Conservation (phyloP, 1,139 yeast genomes). For the Saccharomycopsis hybrid region DNA sequence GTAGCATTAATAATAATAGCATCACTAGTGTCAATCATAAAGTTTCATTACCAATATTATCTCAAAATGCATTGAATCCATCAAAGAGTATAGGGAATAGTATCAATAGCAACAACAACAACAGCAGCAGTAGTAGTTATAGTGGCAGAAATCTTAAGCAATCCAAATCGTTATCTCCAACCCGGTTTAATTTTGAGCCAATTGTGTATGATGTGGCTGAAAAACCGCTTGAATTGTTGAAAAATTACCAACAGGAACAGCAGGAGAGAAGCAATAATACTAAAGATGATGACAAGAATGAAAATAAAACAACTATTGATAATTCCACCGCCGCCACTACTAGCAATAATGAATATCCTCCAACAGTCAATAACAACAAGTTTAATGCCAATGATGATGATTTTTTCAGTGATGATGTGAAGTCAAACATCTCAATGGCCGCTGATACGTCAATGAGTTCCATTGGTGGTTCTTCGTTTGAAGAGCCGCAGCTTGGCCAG, state of each 20-base stretch:
- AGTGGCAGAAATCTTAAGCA: slow-evolving; percentile 5
- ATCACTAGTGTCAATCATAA: slow-evolving; percentile 21
- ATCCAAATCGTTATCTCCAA: slow-evolving; percentile 23
- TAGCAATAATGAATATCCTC: background rate
- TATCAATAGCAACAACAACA: slow-evolving; percentile 10
- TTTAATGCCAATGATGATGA: background rate
- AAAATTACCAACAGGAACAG: slow-evolving; percentile 10
- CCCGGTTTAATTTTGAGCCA: slow-evolving; percentile 30
- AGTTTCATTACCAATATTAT: slow-evolving; percentile 22
- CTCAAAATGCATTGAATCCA: slow-evolving; percentile 20
- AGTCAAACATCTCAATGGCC: slow-evolving; percentile 6
- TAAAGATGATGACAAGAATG: background rate
- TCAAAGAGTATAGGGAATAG: slow-evolving; percentile 4
- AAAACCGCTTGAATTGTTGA: slow-evolving; percentile 12
- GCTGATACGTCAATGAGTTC: slow-evolving; percentile 11
- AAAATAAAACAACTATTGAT: background rate
- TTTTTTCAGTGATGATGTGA: background rate
- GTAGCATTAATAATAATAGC: slow-evolving; percentile 3
- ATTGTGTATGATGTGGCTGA: slow-evolving; percentile 30
- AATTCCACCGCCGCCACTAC: background rate
- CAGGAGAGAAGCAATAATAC: background rate
- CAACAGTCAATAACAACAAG: background rate
- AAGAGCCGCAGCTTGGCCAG: too few relatives aligned
- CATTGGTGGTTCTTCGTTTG: background rate
- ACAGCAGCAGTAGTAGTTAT: background rate